phyloP scores from a whole-genome alignment of 257 asterid species.

The Capsicum rhomboideum region DNA sequence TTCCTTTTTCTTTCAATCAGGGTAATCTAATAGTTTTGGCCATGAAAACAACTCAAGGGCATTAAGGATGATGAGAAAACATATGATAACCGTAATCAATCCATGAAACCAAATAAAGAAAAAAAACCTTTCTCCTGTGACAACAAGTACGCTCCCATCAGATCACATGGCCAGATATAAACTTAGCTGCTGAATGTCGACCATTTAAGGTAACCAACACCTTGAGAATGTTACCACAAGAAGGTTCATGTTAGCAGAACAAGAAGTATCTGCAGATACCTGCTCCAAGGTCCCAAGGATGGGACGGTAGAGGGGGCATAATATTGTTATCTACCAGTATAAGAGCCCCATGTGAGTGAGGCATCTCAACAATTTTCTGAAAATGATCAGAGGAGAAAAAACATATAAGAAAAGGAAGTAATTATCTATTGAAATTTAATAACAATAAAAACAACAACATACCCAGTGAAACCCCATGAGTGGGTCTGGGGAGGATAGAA shows the following conservation, averaged over 20 bases:
- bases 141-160: slow-evolving; percentile 94
- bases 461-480: too few species aligned
- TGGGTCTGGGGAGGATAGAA: background rate
- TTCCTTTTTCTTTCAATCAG: background rate
- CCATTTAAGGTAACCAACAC: background rate
- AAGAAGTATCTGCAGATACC: too few species aligned
- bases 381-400: too few species aligned
- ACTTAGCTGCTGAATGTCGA: slow-evolving; percentile 61
- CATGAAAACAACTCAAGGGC: background rate
- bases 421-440: too few species aligned
- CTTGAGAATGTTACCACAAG: background rate
- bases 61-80: background rate
- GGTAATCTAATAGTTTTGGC: background rate
- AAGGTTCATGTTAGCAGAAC: too few species aligned
- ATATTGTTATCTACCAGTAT: too few species aligned
- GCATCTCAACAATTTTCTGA: too few species aligned
- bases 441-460: too few species aligned
- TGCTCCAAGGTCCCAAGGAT: too few species aligned
- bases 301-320: too few species aligned
- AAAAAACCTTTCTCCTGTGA: slow-evolving; percentile 73
- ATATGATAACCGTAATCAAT: background rate
- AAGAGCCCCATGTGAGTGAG: too few species aligned
- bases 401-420: too few species aligned
- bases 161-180: slow-evolving; percentile 83
- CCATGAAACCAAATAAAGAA: background rate